phyloP scores from a whole-genome alignment of 2,329 filamentous ascomycete genomes.

The Lecanicillium sp. region DNA sequence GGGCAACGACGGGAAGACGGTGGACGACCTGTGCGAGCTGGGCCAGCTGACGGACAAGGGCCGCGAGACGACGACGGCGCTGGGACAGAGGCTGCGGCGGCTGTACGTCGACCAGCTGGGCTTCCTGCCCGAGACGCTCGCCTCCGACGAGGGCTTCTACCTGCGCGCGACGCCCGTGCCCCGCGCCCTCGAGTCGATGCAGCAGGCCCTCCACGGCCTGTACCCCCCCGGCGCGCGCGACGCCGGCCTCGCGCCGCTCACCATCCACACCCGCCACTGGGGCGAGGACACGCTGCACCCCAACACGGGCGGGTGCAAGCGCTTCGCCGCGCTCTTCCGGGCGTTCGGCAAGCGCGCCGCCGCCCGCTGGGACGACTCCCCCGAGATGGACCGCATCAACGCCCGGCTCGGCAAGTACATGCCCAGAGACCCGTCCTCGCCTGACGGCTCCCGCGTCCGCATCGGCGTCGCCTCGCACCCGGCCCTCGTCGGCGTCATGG shows the following conservation, averaged over 20 bases:
- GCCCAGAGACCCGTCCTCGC: slow-evolving; percentile 47
- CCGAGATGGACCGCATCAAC: slow-evolving; percentile 80
- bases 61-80: slow-evolving; percentile 62
- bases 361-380: slow-evolving; percentile 65
- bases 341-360: slow-evolving; percentile 69
- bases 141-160: slow-evolving; percentile 54
- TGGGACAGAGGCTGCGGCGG: slow-evolving; percentile 61
- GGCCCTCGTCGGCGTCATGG: slow-evolving; percentile 83
- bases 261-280: slow-evolving; percentile 58
- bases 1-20: slow-evolving; percentile 56
- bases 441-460: slow-evolving; percentile 34
- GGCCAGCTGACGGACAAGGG: slow-evolving; percentile 73
- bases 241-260: slow-evolving; percentile 50
- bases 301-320: slow-evolving; percentile 67
- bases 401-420: slow-evolving; percentile 78
- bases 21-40: slow-evolving; percentile 76
- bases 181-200: slow-evolving; percentile 69
- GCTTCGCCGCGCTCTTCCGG: slow-evolving; percentile 62
- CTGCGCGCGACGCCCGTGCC: slow-evolving; percentile 69
- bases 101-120: slow-evolving; percentile 71
- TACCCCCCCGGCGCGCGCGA: slow-evolving; percentile 53
- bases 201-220: slow-evolving; percentile 68
- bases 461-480: slow-evolving; percentile 82
- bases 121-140: slow-evolving; percentile 59
- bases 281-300: slow-evolving; percentile 75